Conservation (phyloP, 1,284 basidiomycete species). For the Fomitiporia mediterranea region DNA sequence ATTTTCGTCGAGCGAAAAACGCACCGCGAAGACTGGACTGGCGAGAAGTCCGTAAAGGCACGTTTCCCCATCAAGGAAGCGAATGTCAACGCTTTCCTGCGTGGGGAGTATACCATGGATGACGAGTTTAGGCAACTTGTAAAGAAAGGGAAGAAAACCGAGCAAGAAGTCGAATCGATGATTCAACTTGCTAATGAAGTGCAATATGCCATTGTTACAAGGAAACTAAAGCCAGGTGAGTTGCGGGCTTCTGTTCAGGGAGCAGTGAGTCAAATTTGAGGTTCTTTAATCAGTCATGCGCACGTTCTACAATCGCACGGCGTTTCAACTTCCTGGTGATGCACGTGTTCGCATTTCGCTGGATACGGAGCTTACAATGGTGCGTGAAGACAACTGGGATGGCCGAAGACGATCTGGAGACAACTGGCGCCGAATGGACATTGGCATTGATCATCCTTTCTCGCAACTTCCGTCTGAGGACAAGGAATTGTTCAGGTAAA, state of each 20-base stretch:
- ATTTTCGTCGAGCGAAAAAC: slow-evolving; percentile 99
- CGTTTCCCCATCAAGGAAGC: slow-evolving; percentile 97
- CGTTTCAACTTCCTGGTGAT: slow-evolving; percentile 98
- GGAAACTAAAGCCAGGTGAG: slow-evolving; percentile 77
- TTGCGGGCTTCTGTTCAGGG: background rate
- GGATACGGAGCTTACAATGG: slow-evolving; percentile 92
- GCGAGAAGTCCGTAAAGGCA: slow-evolving; percentile 98
- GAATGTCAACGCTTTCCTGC: slow-evolving; percentile 88
- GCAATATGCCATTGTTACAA: slow-evolving; percentile 87
- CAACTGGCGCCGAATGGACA: slow-evolving; percentile 94
- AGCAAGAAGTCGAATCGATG: slow-evolving; percentile 92
- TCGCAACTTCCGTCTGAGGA: slow-evolving; percentile 74
- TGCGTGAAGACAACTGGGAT: slow-evolving; percentile 98
- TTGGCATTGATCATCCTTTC: slow-evolving; percentile 92
- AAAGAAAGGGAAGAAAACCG: slow-evolving; percentile 91
- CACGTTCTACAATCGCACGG: slow-evolving; percentile 99
- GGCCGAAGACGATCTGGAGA: slow-evolving; percentile 69
- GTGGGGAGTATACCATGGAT: slow-evolving; percentile 91
- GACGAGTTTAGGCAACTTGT: slow-evolving; percentile 88
- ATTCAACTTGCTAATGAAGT: slow-evolving; percentile 96
- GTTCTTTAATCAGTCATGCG: slow-evolving; percentile 67
- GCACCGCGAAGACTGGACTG: slow-evolving; percentile 98
- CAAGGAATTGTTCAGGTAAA: slow-evolving; percentile 89
- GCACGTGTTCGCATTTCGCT: slow-evolving; percentile 97
- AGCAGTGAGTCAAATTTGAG: background rate